These are phyloP conservation scores for Peronospora belbahrii DNA, from an alignment of 352 stramenopile genomes.

Conservation along the genomic window DNA sequence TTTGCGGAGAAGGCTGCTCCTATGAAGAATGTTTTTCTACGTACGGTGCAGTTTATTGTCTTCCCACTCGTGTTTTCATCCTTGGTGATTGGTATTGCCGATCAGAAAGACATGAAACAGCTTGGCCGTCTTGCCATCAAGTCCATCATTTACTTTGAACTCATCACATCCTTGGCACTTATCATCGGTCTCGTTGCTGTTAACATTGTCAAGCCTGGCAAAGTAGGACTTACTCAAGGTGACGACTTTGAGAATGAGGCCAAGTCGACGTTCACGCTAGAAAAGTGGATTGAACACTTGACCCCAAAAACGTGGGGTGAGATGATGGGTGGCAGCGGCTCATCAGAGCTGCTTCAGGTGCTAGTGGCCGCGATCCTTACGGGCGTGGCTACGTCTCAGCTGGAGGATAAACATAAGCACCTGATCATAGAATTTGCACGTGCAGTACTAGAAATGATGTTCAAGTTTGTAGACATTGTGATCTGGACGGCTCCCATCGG, in stretches of 20 bases:
- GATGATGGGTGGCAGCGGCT: conserved; percentile 54
- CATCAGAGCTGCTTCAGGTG: conserved; percentile 51
- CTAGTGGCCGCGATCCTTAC: conserved; percentile 41
- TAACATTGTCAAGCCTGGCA: conserved; percentile 49
- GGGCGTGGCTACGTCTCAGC: conserved; percentile 30
- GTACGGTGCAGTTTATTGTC: conserved; percentile 51
- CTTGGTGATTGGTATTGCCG: conserved; percentile 46
- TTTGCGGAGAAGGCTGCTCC: conserved; percentile 45
- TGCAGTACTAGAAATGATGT: conserved; percentile 57
- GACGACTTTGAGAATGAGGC: conserved; percentile 25
- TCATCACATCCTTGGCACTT: conserved; percentile 42
- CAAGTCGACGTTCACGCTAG: conserved; percentile 31
- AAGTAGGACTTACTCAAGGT: conserved; percentile 28
- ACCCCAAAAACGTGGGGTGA: conserved; percentile 61
- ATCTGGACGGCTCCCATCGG: conserved; percentile 53
- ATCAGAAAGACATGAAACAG: conserved; percentile 50
- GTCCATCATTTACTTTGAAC: conserved; percentile 62
- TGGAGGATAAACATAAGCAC: conserved; percentile 29
- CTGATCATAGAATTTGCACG: conserved; percentile 35
- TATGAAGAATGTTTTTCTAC: conserved; percentile 49
- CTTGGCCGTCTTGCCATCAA: conserved; percentile 46
- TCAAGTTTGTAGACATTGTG: conserved; percentile 61
- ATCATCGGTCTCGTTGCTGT: conserved; percentile 40
- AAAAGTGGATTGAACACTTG: conserved; percentile 49
- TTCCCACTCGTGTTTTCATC: conserved; percentile 61